phyloP scores from a whole-genome alignment of 257 asterid species.

The Ilex asprella region DNA sequence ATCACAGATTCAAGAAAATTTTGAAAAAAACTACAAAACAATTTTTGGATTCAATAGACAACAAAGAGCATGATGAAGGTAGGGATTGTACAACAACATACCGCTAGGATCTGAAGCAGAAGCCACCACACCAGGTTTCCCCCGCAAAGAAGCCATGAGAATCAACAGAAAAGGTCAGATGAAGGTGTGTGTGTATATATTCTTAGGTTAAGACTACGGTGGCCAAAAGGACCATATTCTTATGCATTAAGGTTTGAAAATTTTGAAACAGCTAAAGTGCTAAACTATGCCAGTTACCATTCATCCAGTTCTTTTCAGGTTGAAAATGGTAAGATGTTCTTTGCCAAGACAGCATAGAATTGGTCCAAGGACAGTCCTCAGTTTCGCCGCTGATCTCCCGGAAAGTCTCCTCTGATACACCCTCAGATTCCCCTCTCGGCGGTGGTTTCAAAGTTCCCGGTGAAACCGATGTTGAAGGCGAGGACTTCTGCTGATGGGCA shows the following conservation, averaged over 20 bases:
- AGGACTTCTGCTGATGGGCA: slow-evolving; percentile 6
- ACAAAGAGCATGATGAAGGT: background rate
- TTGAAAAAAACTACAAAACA: no score
- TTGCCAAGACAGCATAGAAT: slow-evolving; percentile 76
- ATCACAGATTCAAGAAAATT: no score
- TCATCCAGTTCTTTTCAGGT: slow-evolving; percentile 39
- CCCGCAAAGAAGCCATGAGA: slow-evolving; percentile 10
- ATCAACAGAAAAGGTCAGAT: background rate
- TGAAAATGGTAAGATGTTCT: no score
- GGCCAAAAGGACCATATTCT: no score
- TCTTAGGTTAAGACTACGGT: no score
- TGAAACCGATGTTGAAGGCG: background rate
- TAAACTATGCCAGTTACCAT: slow-evolving; percentile 29
- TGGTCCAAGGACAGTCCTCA: slow-evolving; percentile 49
- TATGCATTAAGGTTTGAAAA: no score
- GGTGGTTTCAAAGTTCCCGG: slow-evolving; percentile 17
- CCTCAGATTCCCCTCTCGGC: background rate
- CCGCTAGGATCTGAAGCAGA: slow-evolving; percentile 75
- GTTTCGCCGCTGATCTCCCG: slow-evolving; percentile 27
- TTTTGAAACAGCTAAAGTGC: no score
- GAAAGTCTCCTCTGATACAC: slow-evolving; percentile 74
- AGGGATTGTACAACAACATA: slow-evolving; percentile 21
- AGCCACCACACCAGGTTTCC: slow-evolving; percentile 18
- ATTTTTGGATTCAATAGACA: no score
- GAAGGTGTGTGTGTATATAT: slow-evolving; percentile 1